Conservation (phyloP, 345 rosid species). For the Carallia brachiata region DNA sequence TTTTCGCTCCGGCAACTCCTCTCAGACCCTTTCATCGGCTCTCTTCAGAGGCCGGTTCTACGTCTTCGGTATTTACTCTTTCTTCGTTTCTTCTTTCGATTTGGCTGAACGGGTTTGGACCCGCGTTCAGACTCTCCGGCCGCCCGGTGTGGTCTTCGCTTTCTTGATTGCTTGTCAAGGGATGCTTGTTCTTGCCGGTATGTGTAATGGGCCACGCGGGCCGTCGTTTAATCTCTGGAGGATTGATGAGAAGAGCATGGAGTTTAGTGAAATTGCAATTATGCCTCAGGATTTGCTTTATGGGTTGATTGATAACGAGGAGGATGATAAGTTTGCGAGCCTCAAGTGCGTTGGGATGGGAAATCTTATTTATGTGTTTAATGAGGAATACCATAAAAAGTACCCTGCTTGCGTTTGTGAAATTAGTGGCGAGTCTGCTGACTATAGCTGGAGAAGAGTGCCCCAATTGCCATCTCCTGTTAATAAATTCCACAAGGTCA, state of each 20-base stretch:
- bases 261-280: slow-evolving; percentile 62
- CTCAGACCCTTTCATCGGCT: slow-evolving; percentile 63
- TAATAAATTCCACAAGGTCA: slow-evolving; percentile 79
- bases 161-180: slow-evolving; percentile 55
- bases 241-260: slow-evolving; percentile 52
- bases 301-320: slow-evolving; percentile 65
- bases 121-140: slow-evolving; percentile 67
- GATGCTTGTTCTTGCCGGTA: slow-evolving; percentile 68
- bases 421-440: slow-evolving; percentile 35
- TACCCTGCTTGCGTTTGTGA: slow-evolving; percentile 91
- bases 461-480: slow-evolving; percentile 73
- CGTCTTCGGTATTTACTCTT: slow-evolving; percentile 61
- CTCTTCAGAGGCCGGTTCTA: slow-evolving; percentile 45
- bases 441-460: slow-evolving; percentile 67
- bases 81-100: slow-evolving; percentile 59
- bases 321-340: slow-evolving; percentile 62
- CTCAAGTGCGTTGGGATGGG: slow-evolving; percentile 88
- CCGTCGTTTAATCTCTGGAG: slow-evolving; percentile 71
- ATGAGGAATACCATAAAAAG: slow-evolving; percentile 70
- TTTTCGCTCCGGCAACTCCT: slow-evolving; percentile 56
- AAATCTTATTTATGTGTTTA: slow-evolving; percentile 66
- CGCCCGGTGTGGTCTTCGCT: slow-evolving; percentile 63
- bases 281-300: slow-evolving; percentile 65
- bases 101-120: slow-evolving; percentile 57
- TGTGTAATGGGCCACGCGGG: slow-evolving; percentile 46